phyloP scores from a whole-genome alignment of 306 rosid species.

The Cicer chorassanicum region DNA sequence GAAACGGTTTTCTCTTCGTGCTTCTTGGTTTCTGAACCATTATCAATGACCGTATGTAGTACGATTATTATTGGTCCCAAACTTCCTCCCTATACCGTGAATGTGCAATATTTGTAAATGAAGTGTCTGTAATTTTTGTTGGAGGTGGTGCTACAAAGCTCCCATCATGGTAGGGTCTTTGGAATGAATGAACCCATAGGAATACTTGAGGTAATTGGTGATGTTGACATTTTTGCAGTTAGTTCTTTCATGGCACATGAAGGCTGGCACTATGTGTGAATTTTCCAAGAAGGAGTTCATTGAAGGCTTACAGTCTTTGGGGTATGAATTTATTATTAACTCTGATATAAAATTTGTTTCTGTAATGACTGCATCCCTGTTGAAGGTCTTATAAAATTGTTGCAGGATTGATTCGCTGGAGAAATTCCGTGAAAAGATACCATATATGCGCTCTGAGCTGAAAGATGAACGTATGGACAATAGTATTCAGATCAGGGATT shows the following conservation, averaged over 20 bases:
- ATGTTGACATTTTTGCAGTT: constrained; percentile 63
- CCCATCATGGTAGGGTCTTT: neutral
- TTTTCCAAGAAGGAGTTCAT: constrained; percentile 93
- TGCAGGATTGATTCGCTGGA: constrained; percentile 95
- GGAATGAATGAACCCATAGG: neutral
- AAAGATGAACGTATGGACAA: constrained; percentile 84
- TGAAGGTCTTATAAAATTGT: constrained; percentile 43
- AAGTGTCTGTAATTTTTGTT: neutral
- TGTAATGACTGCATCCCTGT: constrained; percentile 2
- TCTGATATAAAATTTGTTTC: constrained; percentile 13
- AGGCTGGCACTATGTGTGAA: constrained; percentile 99
- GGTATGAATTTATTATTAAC: constrained; percentile 55
- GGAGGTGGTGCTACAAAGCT: neutral
- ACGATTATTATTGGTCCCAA: too few species aligned
- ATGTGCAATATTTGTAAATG: constrained; percentile 13
- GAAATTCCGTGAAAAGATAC: constrained; percentile 88
- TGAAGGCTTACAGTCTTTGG: constrained; percentile 87
- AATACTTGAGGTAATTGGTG: constrained; percentile 34
- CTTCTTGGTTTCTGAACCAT: too few species aligned
- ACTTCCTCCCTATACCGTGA: neutral
- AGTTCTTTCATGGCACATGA: constrained; percentile 99
- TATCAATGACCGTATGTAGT: too few species aligned
- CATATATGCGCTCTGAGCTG: constrained; percentile 89
- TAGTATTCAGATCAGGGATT: constrained; percentile 21
- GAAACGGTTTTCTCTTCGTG: too few species aligned